Evolutionary conservation across 2,329 filamentous ascomycete genomes (phyloP).

Genomic region (Exophiala sideris): DNA sequence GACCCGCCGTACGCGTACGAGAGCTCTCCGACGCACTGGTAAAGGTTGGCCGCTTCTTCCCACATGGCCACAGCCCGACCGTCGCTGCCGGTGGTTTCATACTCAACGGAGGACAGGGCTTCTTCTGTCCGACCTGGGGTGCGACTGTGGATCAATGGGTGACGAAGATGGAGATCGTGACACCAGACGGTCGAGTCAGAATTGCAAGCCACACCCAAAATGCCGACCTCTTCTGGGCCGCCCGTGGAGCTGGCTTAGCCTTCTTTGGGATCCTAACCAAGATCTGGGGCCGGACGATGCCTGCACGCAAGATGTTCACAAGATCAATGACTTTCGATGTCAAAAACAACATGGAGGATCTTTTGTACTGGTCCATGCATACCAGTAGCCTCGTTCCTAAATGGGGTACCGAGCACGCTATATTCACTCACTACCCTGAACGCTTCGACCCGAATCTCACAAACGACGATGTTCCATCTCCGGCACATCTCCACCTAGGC

Average conservation of each 20-base stretch:
- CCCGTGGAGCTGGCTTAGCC: constrained; percentile 48
- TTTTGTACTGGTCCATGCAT: background rate
- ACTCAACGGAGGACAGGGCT: constrained; percentile 32
- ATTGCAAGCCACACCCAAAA: constrained; percentile 42
- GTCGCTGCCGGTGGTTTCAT: constrained; percentile 31
- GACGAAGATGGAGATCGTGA: constrained; percentile 48
- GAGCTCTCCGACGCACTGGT: constrained; percentile 4
- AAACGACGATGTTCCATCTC: background rate
- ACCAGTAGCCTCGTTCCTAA: background rate
- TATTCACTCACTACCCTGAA: constrained; percentile 1
- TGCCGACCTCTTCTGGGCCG: constrained; percentile 50
- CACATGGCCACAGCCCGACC: constrained; percentile 28
- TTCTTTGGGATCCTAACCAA: constrained; percentile 48
- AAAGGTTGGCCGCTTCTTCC: constrained; percentile 23
- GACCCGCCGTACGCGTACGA: background rate
- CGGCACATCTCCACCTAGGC: background rate
- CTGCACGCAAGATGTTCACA: background rate
- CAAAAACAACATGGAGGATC: background rate
- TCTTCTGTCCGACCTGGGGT: constrained; percentile 31
- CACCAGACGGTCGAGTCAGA: constrained; percentile 44
- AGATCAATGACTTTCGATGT: constrained; percentile 1
- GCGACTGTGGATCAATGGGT: constrained; percentile 32
- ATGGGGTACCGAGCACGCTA: constrained; percentile 1
- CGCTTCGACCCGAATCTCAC: background rate
- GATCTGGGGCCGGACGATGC: constrained; percentile 31